Evolutionary conservation across 106 monocot genomes (phyloP).

Genomic region (Iris macrosiphon): DNA sequence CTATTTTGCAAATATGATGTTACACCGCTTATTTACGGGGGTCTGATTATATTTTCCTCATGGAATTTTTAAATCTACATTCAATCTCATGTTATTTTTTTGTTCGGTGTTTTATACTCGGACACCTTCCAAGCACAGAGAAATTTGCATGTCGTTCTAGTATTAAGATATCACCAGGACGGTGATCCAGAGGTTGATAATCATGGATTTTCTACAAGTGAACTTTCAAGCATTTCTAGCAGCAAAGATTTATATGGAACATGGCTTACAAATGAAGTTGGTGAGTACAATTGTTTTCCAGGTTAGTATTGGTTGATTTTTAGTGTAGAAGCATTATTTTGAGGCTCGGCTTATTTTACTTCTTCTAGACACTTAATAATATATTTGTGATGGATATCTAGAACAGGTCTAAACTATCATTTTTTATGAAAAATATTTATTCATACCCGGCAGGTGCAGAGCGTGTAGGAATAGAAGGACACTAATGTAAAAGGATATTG

Average conservation of each 20-base stretch:
- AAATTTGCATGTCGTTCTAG: slow-evolving; percentile 7
- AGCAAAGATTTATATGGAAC: slow-evolving; percentile 43
- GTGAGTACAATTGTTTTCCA: slow-evolving; percentile 99
- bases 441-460: too few species aligned
- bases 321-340: not conserved
- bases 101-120: slow-evolving; percentile 2
- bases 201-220: slow-evolving; percentile 10
- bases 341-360: not conserved
- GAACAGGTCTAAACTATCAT: too few species aligned
- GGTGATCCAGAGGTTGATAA: slow-evolving; percentile 6
- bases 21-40: too few species aligned
- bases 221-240: slow-evolving; percentile 14
- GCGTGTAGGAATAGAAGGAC: too few species aligned
- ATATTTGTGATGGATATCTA: not conserved
- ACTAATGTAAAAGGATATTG: too few species aligned
- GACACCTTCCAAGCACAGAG: slow-evolving; percentile 34
- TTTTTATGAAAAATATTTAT: too few species aligned
- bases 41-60: too few species aligned
- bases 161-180: slow-evolving; percentile 4
- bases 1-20: too few species aligned
- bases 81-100: too few species aligned
- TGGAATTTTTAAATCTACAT: too few species aligned
- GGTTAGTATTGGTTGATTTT: slow-evolving; percentile 28
- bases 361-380: not conserved
- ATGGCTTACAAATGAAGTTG: slow-evolving; percentile 81